phyloP scores from a whole-genome alignment of 2,329 filamentous ascomycete genomes.

The Calonectria pseudoreteaudii region DNA sequence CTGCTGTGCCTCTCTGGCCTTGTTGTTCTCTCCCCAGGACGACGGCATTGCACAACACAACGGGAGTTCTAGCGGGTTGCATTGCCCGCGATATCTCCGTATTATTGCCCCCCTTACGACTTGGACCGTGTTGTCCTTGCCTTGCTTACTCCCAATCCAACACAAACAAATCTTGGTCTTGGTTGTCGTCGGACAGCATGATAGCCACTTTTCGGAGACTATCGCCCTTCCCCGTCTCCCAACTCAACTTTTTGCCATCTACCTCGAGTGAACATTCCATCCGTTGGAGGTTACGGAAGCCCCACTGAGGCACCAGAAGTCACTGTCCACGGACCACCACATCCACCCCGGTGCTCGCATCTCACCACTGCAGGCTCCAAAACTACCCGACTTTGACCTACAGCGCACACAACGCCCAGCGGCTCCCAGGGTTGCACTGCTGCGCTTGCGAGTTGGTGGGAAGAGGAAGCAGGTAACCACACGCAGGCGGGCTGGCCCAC shows the following conservation, averaged over 20 bases:
- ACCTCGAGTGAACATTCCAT: conserved; percentile 28
- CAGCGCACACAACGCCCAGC: conserved; percentile 9
- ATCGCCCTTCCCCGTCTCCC: conserved; percentile 9
- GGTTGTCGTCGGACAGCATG: not conserved
- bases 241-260: conserved; percentile 16
- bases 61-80: conserved; percentile 1
- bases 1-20: conserved; percentile 4
- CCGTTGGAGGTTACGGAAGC: conserved; percentile 16
- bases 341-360: not conserved
- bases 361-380: conserved; percentile 18
- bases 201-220: not conserved
- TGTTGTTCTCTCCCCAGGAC: not conserved
- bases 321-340: conserved; percentile 21
- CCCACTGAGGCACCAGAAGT: conserved; percentile 25
- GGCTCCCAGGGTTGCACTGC: not conserved
- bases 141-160: not conserved
- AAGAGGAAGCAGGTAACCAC: not conserved
- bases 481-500: conserved; percentile 4
- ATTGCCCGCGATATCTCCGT: not conserved
- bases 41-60: not conserved
- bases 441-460: not conserved
- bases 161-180: not conserved
- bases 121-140: conserved; percentile 15
- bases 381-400: conserved; percentile 21
- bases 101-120: not conserved